phyloP scores from a whole-genome alignment of 1,139 yeast species.

The Yamadazyma dendronema region DNA sequence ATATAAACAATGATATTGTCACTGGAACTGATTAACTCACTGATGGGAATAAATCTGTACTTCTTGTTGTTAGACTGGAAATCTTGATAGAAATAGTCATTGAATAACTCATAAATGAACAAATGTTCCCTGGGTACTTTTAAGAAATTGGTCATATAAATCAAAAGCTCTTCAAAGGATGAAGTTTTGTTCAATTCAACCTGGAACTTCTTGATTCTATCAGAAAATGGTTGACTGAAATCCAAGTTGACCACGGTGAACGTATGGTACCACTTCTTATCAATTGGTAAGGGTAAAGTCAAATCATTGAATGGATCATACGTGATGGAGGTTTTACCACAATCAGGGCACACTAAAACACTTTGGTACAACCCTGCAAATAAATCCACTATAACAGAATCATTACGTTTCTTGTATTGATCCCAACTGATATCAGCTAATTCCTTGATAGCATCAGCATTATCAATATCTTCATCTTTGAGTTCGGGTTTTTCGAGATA shows the following conservation, averaged over 20 bases:
- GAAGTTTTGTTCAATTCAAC: conserved; percentile 72
- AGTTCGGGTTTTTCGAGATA: conserved; percentile 87
- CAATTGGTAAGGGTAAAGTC: conserved; percentile 84
- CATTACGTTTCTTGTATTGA: conserved; percentile 76
- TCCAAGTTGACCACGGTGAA: conserved; percentile 61
- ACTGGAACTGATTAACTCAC: conserved; percentile 61
- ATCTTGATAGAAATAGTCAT: conserved; percentile 64
- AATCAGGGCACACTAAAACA: conserved; percentile 83
- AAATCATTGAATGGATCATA: conserved; percentile 94
- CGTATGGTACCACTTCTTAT: conserved; percentile 68
- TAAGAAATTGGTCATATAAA: conserved; percentile 56
- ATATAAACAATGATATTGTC: conserved; percentile 75
- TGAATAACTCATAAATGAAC: conserved; percentile 70
- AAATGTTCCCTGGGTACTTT: conserved; percentile 43
- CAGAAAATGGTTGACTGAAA: conserved; percentile 25
- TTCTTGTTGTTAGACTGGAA: conserved; percentile 63
- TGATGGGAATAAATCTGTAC: conserved; percentile 61
- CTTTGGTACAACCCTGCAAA: conserved; percentile 92
- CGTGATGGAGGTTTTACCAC: conserved; percentile 78
- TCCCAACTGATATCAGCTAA: conserved; percentile 82
- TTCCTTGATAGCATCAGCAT: conserved; percentile 51
- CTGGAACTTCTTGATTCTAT: conserved; percentile 44
- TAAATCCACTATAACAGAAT: conserved; percentile 79
- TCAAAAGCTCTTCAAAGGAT: conserved; percentile 62
- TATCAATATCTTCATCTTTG: conserved; percentile 56